Percentiles rank a stretch among this genome's conserved stretches.
These are phyloP conservation scores for Spencermartinsiella ligniputridi DNA, from an alignment of 1,139 yeast genomes.

Conservation along the genomic window DNA sequence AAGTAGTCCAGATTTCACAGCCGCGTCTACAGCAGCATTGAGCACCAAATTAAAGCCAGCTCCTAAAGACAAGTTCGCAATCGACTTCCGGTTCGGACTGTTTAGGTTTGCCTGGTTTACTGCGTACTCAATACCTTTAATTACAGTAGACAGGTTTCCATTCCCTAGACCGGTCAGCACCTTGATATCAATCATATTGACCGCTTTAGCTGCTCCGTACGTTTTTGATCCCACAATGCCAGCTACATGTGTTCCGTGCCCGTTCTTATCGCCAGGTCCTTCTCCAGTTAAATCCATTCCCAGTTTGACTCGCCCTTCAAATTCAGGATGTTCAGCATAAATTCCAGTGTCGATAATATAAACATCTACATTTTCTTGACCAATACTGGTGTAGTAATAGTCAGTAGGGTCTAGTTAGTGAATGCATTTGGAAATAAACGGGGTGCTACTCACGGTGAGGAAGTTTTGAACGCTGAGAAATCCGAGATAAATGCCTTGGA, in stretches of 20 bases:
- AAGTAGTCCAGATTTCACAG: conserved; percentile 65
- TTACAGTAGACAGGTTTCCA: conserved; percentile 58
- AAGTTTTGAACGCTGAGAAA: conserved; percentile 50
- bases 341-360: conserved; percentile 84
- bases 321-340: conserved; percentile 54
- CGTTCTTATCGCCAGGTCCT: conserved; percentile 61
- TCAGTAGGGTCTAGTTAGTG: conserved; percentile 19
- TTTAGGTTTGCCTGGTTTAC: conserved; percentile 49
- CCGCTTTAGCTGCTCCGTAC: conserved; percentile 76
- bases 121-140: conserved; percentile 74
- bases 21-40: conserved; percentile 72
- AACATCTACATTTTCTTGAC: conserved; percentile 50
- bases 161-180: conserved; percentile 62
- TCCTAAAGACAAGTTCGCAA: conserved; percentile 78
- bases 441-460: conserved; percentile 5
- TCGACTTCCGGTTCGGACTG: conserved; percentile 52
- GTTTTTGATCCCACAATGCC: conserved; percentile 75
- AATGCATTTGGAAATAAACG: background rate
- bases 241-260: conserved; percentile 88
- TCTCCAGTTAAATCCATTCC: conserved; percentile 63
- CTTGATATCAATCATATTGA: conserved; percentile 64
- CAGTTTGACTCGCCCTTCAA: conserved; percentile 55
- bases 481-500: conserved; percentile 66
- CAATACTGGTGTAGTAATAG: conserved; percentile 39
- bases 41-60: conserved; percentile 62